Evolutionary conservation across 306 rosid species (phyloP), one percentile per base, ranked within the genome.

Genomic region (Dryas octopetala): DNA sequence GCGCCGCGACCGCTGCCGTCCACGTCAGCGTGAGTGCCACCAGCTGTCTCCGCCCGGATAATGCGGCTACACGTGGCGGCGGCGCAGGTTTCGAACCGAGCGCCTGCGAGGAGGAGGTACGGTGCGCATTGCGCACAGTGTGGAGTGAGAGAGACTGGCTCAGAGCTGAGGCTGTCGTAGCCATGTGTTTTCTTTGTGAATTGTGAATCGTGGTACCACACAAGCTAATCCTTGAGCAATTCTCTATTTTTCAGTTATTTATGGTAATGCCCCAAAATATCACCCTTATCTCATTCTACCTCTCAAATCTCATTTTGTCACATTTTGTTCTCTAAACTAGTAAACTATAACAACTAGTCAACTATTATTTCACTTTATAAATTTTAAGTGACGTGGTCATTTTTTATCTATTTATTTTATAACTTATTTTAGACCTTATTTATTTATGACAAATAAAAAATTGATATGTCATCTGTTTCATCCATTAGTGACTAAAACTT

Each of bases 11-110:
- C 41, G 83, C 88, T 44, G 84, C 78, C 8, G 91, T 76, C 62
- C 94, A 77, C 47, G 94, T 75, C 62, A 91, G 83, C 7, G 85
- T 53, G 17, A 87, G 81, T n/a, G 90, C 52, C 68, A 90, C 49
- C 61, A 89, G 28, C 77, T 83, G 86, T 78, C 98, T 86, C 78
- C 97, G 53, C 6, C 88, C 81, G 5, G 88, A 66, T 26, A 62
- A 62, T 65, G 43, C 60, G 68, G 23, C 7, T 44, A 23, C 62
- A 14, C 52, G 75, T 9, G 45, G 43, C 68, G 45, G 43, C 68
- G 70, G 76, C 51, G 48, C 62, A 0, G 74, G 62, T 4, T 67
- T 80, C 1, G 74, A 62, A 9, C 52, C 50, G 51, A 41, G 71
- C n/a, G 82, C 68, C 59, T 32, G 38, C 2, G 80, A 67, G 80